These are phyloP conservation scores for Calocera cornea DNA, from an alignment of 768 basidiomycete species.

Conservation along the genomic window DNA sequence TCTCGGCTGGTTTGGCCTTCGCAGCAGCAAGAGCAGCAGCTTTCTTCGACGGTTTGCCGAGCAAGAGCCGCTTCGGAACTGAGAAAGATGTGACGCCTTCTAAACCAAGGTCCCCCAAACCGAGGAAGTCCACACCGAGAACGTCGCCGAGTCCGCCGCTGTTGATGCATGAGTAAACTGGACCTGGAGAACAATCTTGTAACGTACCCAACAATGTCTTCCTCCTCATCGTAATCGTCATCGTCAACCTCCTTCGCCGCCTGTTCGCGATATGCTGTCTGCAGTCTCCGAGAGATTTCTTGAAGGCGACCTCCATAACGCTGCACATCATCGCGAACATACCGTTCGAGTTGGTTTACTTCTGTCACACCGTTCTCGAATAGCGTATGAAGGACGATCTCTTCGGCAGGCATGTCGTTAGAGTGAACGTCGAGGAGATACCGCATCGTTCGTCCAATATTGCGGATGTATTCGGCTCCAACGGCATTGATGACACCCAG, in stretches of 20 bases:
- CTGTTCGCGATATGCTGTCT: conserved; percentile 67
- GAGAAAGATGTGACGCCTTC: conserved; percentile 67
- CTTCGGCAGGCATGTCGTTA: conserved; percentile 74
- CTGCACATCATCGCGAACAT: conserved; percentile 79
- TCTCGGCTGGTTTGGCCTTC: conserved; percentile 37
- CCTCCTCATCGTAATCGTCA: conserved; percentile 54
- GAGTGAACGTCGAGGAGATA: conserved; percentile 71
- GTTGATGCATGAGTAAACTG: conserved; percentile 6
- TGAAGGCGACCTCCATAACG: conserved; percentile 60
- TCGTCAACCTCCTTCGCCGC: conserved; percentile 42
- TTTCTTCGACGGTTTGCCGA: conserved; percentile 39
- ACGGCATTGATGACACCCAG: conserved; percentile 67
- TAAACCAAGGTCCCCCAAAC: conserved; percentile 74
- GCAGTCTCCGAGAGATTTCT: conserved; percentile 78
- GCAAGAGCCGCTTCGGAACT: conserved; percentile 65
- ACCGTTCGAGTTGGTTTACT: conserved; percentile 67
- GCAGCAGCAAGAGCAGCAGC: conserved; percentile 30
- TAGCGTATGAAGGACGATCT: conserved; percentile 83
- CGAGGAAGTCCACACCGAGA: conserved; percentile 87
- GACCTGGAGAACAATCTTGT: neutral
- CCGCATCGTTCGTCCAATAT: conserved; percentile 75
- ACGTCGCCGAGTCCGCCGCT: conserved; percentile 80
- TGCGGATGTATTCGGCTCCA: conserved; percentile 64
- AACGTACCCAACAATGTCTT: conserved; percentile 50
- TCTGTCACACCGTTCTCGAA: conserved; percentile 77